A percentile compares a stretch with the other conserved stretches of the same genome.
These are phyloP conservation scores for Epichloe glyceriae DNA, from an alignment of 2,329 filamentous ascomycete genomes.

Conservation along the genomic window DNA sequence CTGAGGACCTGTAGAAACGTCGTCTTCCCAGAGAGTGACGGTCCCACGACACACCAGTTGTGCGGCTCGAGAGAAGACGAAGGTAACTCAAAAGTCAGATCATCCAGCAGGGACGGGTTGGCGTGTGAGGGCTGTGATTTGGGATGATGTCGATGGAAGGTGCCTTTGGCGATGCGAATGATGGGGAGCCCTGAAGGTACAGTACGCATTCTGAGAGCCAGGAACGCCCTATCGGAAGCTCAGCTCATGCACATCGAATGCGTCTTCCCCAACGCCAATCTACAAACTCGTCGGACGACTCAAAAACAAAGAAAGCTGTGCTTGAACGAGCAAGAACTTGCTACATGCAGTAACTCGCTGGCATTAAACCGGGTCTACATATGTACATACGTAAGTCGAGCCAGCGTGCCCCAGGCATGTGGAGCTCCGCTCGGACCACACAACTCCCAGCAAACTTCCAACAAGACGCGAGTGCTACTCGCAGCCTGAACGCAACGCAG, in stretches of 20 bases:
- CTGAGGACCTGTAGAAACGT: conserved; percentile 68
- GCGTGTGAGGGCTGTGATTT: conserved; percentile 31
- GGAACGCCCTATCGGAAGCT: no score
- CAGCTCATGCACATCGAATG: no score
- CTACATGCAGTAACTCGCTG: no score
- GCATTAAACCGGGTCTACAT: no score
- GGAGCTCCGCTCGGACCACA: neutral
- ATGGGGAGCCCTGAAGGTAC: conserved; percentile 36
- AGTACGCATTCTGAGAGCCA: neutral
- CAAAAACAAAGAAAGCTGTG: no score
- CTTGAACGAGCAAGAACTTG: no score
- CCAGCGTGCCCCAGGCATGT: no score
- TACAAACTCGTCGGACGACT: no score
- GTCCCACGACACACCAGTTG: conserved; percentile 76
- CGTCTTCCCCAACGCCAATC: no score
- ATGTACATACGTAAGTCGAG: no score
- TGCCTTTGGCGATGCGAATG: conserved; percentile 62
- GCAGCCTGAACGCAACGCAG: conserved; percentile 13
- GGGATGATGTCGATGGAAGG: conserved; percentile 71
- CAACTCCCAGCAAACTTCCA: neutral
- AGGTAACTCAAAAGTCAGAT: conserved; percentile 57
- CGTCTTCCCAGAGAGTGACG: conserved; percentile 67
- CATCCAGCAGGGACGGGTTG: conserved; percentile 62
- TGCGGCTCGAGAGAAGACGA: conserved; percentile 37
- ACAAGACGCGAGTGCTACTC: conserved; percentile 15